Conservation (phyloP, 1,284 basidiomycete species). For the Ustilago nuda region DNA sequence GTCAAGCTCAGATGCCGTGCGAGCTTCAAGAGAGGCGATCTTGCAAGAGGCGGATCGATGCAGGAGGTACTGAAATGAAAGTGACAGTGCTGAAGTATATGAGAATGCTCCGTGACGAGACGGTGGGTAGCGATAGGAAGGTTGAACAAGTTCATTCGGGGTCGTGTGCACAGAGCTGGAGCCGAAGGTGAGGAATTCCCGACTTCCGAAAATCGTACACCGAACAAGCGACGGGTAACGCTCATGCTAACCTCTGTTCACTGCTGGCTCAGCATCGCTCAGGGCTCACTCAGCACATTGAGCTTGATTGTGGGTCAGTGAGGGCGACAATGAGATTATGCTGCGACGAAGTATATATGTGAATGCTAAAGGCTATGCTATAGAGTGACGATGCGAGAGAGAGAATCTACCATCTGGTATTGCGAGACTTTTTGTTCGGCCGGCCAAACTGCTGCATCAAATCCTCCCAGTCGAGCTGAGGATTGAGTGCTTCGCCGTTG, state of each 20-base stretch:
- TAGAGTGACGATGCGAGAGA: background rate
- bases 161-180: slow-evolving; percentile 10
- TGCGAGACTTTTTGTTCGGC: slow-evolving; percentile 8
- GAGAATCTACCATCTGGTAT: slow-evolving; percentile 16
- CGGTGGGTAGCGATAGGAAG: slow-evolving; percentile 4
- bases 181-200: slow-evolving; percentile 4
- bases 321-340: background rate
- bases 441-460: slow-evolving; percentile 22
- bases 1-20: background rate
- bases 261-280: background rate
- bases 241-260: background rate
- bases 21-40: background rate
- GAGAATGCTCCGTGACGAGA: background rate
- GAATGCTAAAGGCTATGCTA: slow-evolving; percentile 23
- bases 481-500: slow-evolving; percentile 24
- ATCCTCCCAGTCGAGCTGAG: slow-evolving; percentile 32
- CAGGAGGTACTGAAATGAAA: background rate
- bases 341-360: background rate
- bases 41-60: no score
- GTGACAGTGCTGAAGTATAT: background rate
- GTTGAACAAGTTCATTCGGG: slow-evolving; percentile 4
- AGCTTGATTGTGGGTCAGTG: background rate
- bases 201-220: slow-evolving; percentile 9
- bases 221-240: background rate
- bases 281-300: background rate